These are phyloP conservation scores for Malbranchea zuffiana DNA, from an alignment of 2,329 filamentous ascomycete species.

Conservation along the genomic window DNA sequence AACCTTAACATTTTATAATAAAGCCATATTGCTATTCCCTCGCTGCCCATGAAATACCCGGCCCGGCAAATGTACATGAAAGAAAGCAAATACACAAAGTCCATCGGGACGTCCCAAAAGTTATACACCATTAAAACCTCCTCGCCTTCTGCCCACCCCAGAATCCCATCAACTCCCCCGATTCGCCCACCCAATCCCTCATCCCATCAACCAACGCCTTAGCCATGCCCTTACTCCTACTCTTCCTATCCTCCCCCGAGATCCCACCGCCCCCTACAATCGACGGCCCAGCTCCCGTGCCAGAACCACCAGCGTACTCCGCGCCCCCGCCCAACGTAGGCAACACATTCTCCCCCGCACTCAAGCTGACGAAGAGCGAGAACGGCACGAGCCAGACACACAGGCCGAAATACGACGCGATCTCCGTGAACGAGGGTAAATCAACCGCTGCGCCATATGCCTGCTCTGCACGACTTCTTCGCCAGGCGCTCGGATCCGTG, in stretches of 20 bases:
- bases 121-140: slow-evolving; percentile 24
- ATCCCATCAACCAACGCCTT: slow-evolving; percentile 52
- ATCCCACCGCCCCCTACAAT: slow-evolving; percentile 10
- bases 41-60: too few species aligned
- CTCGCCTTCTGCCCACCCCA: slow-evolving; percentile 50
- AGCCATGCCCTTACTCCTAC: slow-evolving; percentile 49
- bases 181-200: slow-evolving; percentile 51
- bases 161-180: slow-evolving; percentile 51
- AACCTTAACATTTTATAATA: too few species aligned
- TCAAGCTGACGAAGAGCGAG: slow-evolving; percentile 84
- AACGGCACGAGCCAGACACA: slow-evolving; percentile 97
- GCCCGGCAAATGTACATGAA: too few species aligned
- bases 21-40: too few species aligned
- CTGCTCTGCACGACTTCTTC: slow-evolving; percentile 27
- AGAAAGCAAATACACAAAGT: too few species aligned
- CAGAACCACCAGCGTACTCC: slow-evolving; percentile 52
- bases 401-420: slow-evolving; percentile 89
- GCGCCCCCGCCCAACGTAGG: slow-evolving; percentile 72
- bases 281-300: slow-evolving; percentile 17
- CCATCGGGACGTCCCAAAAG: too few species aligned
- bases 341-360: slow-evolving; percentile 86
- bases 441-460: slow-evolving; percentile 32
- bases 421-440: slow-evolving; percentile 79
- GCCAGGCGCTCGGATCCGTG: slow-evolving; percentile 13
- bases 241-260: slow-evolving; percentile 27